A percentile compares a stretch with the other conserved stretches of the same genome.
These are phyloP conservation scores for Chlamydomonas incerta DNA, from an alignment of 139 green algal genomes.

Conservation along the genomic window DNA sequence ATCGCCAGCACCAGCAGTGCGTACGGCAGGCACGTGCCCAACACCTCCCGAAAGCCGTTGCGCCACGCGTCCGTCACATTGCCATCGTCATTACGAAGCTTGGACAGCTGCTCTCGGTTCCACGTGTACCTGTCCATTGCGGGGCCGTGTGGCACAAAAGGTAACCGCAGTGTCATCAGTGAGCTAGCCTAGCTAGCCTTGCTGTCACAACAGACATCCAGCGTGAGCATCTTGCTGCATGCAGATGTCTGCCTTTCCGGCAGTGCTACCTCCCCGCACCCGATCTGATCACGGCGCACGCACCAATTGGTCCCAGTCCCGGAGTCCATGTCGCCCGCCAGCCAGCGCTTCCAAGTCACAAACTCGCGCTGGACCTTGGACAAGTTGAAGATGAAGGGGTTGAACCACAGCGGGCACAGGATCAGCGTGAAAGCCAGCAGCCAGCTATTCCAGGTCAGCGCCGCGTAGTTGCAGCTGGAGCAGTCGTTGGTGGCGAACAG, in stretches of 20 bases:
- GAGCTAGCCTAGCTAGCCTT: no score
- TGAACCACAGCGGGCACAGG: slow-evolving; percentile 45
- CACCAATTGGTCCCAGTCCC: slow-evolving; percentile 29
- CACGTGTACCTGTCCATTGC: slow-evolving; percentile 35
- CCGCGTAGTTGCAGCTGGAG: slow-evolving; percentile 18
- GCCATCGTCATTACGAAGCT: slow-evolving; percentile 29
- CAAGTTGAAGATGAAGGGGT: slow-evolving; percentile 48
- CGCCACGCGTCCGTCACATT: slow-evolving; percentile 42
- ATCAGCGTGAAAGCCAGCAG: slow-evolving; percentile 30
- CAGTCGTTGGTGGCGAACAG: slow-evolving; percentile 23
- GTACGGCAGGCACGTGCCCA: slow-evolving; percentile 27
- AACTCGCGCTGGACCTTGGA: slow-evolving; percentile 41
- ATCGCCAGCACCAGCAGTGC: slow-evolving; percentile 12
- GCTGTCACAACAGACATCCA: no score
- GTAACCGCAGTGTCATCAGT: no score
- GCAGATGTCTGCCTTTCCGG: no score
- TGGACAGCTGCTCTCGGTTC: slow-evolving; percentile 32
- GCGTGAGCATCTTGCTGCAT: no score
- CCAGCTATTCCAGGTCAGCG: slow-evolving; percentile 45
- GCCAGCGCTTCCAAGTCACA: slow-evolving; percentile 40
- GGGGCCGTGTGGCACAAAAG: no score
- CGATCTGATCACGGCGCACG: no score
- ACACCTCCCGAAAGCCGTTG: slow-evolving; percentile 9
- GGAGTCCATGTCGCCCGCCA: slow-evolving; percentile 20
- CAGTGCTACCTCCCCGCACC: no score